phyloP scores from a whole-genome alignment of 345 rosid genomes.

The Salix suchowensis region DNA sequence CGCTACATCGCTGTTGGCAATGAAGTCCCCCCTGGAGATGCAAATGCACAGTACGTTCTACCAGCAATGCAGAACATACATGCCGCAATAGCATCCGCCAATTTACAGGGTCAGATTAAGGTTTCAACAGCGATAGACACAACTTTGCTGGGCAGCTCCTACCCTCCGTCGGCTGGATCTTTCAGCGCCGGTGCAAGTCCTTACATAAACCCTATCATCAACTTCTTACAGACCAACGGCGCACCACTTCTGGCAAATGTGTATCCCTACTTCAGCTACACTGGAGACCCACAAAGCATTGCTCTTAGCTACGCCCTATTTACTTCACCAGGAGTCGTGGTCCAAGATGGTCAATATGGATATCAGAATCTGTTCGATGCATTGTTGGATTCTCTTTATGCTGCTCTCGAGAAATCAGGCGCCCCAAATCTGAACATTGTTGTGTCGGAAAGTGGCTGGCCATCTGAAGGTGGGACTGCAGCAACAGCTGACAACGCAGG shows the following conservation, averaged over 20 bases:
- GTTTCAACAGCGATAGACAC: conserved; percentile 35
- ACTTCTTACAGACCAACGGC: conserved; percentile 1
- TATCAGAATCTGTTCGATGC: conserved; percentile 27
- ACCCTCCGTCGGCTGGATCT: conserved; percentile 27
- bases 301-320: conserved; percentile 10
- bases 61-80: conserved; percentile 24
- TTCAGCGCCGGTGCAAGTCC: conserved; percentile 3
- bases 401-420: conserved; percentile 24
- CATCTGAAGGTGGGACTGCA: conserved; percentile 12
- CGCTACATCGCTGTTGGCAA: conserved; percentile 48
- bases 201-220: conserved; percentile 20
- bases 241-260: conserved; percentile 23
- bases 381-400: conserved; percentile 4
- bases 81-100: conserved; percentile 11
- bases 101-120: conserved; percentile 19
- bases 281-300: not conserved
- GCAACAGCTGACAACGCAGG: conserved; percentile 10
- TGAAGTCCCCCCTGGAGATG: conserved; percentile 28
- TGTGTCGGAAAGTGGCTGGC: conserved; percentile 27
- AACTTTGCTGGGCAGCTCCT: conserved; percentile 1
- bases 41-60: conserved; percentile 10
- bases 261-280: conserved; percentile 23
- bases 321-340: not conserved
- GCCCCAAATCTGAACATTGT: conserved; percentile 4
- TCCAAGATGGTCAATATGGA: conserved; percentile 7